Evolutionary conservation across 2,329 filamentous ascomycete genomes (phyloP), one percentile per base, ranked within the genome.

Genomic region (Talaromyces sp.): DNA sequence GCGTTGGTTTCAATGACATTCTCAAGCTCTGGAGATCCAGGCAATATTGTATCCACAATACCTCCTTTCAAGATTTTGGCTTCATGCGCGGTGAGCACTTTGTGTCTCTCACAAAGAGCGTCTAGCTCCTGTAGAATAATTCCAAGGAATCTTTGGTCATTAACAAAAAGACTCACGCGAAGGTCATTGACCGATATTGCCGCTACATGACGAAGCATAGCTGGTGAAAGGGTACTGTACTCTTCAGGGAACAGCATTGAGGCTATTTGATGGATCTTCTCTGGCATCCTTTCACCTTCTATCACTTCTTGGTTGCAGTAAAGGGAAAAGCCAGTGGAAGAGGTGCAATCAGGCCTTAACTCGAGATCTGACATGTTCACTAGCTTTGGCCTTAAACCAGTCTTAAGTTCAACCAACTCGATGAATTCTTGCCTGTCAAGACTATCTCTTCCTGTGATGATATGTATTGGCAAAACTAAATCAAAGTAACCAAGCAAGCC

Each of bases 141-240:
- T 4, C 71, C 65, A 3, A 72, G 55, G 58, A 72, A 67, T 29
- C 70, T 32, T 54, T 71, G 72, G 35, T 72, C 70, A 35, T 71
- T 69, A 3, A 63, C 60, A 2, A 72, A 57, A 6, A 67, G 51
- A 1, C 69, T 57, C 7, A 59, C 64, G n/a, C 69, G 63, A 45
- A 72, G 59, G 33, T 72, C 68, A 39, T 73, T 71, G 22, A 69
- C 64, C 35, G 67, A 69, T 5, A 59, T 52, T 5, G 64, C 30
- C 3, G 57, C 53, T 10, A 72, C 27, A 6, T 67, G 60, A 1
- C 51, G 63, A 6, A 64, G 46, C 53, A 70, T 62, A n/a, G 65
- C 58, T 1, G 42, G 29, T 3, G 43, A 29, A 1, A 72, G 40
- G 2, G 52, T 52, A 8, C 43, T 43, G 3, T 72, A 20, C 36